Evolutionary conservation across 129 eudicot genomes (phyloP).

Genomic region (Flaveria bidentis): DNA sequence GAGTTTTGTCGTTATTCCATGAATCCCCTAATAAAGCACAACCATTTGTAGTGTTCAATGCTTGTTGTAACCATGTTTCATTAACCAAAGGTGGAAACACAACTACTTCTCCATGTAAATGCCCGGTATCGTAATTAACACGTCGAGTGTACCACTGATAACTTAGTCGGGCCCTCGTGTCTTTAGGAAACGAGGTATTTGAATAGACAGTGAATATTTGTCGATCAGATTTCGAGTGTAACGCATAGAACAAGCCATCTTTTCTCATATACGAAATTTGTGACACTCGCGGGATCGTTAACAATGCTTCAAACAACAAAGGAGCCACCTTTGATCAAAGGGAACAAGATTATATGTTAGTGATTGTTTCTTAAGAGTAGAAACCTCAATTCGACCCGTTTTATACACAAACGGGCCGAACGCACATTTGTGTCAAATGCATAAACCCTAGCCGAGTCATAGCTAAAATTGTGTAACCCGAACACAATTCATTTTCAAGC

Average conservation of each 20-base stretch:
- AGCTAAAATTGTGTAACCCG: too few species aligned
- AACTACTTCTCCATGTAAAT: conserved; percentile 46
- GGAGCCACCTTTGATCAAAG: conserved; percentile 56
- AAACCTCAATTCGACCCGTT: neutral
- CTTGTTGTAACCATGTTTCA: conserved; percentile 46
- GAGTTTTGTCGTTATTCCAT: conserved; percentile 24
- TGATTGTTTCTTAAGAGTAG: neutral
- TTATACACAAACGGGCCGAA: neutral
- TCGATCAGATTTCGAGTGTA: conserved; percentile 25
- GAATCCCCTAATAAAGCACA: conserved; percentile 34
- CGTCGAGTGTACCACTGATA: conserved; percentile 48
- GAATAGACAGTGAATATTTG: conserved; percentile 46
- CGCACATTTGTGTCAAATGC: neutral
- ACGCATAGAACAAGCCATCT: conserved; percentile 57
- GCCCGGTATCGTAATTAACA: conserved; percentile 46
- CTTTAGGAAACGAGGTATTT: conserved; percentile 42
- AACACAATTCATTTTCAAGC: too few species aligned
- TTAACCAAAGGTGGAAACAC: conserved; percentile 27
- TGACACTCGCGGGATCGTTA: conserved; percentile 48
- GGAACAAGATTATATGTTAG: neutral
- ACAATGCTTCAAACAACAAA: conserved; percentile 52
- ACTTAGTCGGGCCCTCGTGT: neutral
- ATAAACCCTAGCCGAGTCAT: too few species aligned
- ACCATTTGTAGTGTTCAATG: conserved; percentile 40
- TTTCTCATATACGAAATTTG: conserved; percentile 55